Evolutionary conservation across 108 stramenopile species (phyloP), one percentile per base, ranked within the genome.

Genomic region (Cyclotella baltica): DNA sequence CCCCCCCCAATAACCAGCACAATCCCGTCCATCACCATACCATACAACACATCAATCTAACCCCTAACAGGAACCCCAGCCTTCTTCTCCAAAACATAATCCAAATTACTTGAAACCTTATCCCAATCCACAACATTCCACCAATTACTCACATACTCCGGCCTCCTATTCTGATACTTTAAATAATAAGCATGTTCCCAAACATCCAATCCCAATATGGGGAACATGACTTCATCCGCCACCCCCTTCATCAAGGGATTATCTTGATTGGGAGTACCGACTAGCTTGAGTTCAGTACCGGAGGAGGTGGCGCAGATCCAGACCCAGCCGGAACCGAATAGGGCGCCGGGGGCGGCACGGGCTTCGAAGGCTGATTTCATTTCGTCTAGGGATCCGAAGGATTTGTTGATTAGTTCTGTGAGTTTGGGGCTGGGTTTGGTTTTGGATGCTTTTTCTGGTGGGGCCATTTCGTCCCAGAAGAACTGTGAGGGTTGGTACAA

Each of bases 161-260:
- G 96, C 67, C 98, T 83, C 36, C 96, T 89, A 88, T 99, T 99
- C 83, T 99, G 97, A 90, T 98, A 98, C 86, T 99, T 96, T 73
- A 98, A 93, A 85, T 97, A 98, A 90, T 98, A 98, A 18, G 98
- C 98, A 83, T 97, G 96, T 79, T 99, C 99, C 99, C 99, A 99
- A 11, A 99, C 98, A 91, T 98, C 99, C 33, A 99, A 71, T 30
- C 99, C 99, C 37, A 99, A 87, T 70, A 99, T 97, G 56, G 99
- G 99, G 85, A 89, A 90, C 81, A 93, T 97, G 71, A 98, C 86
- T 67, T 97, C 98, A 57, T 95, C 93, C 10, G 74, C 56, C 46
- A 95, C 92, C 27, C 96, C 96, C 88, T 96, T 95, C 96, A 96
- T 93, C 80, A 96, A 86, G 27, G 96, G 98, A 65, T 98, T 98